A percentile compares a stretch with the other conserved stretches of the same genome.
These are phyloP conservation scores for Lasiosphaeriaceae sp. DNA, from an alignment of 495 filamentous ascomycete species.

Conservation along the genomic window DNA sequence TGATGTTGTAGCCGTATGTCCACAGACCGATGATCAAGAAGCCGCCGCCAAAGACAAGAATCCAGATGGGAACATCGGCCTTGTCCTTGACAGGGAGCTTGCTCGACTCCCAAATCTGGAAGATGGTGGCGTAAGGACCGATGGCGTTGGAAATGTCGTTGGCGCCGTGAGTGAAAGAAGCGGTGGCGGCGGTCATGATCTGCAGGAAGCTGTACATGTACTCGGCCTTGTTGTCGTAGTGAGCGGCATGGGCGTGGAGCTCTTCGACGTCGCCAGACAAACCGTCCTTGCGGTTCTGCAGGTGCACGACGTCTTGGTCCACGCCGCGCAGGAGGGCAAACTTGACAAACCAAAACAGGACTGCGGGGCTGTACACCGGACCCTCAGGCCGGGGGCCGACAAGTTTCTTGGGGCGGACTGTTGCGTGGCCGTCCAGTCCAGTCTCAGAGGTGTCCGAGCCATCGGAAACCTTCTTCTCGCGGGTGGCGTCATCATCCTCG, in stretches of 20 bases:
- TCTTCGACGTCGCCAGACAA: conserved; percentile 48
- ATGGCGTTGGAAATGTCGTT: conserved; percentile 77
- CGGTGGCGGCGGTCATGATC: conserved; percentile 66
- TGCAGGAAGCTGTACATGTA: conserved; percentile 73
- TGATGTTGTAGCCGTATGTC: conserved; percentile 71
- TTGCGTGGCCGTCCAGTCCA: background rate
- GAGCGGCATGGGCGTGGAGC: conserved; percentile 55
- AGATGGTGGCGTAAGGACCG: conserved; percentile 68
- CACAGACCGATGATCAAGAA: conserved; percentile 60
- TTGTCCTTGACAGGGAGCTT: conserved; percentile 46
- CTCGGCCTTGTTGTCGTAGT: conserved; percentile 74
- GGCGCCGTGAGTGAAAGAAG: conserved; percentile 73
- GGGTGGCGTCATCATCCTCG: conserved; percentile 1
- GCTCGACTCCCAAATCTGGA: conserved; percentile 57
- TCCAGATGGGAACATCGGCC: conserved; percentile 61
- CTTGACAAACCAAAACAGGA: conserved; percentile 45
- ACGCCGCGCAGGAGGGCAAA: conserved; percentile 55
- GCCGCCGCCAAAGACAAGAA: conserved; percentile 55
- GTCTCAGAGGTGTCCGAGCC: conserved; percentile 11
- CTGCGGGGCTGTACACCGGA: conserved; percentile 32
- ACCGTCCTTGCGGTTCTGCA: conserved; percentile 24
- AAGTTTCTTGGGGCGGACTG: conserved; percentile 18
- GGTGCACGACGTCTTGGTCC: conserved; percentile 54
- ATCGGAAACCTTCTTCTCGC: conserved; percentile 18
- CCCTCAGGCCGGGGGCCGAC: conserved; percentile 33